Conservation (phyloP, 2,329 filamentous ascomycete genomes). For the Phyllosticta citrichinensis region DNA sequence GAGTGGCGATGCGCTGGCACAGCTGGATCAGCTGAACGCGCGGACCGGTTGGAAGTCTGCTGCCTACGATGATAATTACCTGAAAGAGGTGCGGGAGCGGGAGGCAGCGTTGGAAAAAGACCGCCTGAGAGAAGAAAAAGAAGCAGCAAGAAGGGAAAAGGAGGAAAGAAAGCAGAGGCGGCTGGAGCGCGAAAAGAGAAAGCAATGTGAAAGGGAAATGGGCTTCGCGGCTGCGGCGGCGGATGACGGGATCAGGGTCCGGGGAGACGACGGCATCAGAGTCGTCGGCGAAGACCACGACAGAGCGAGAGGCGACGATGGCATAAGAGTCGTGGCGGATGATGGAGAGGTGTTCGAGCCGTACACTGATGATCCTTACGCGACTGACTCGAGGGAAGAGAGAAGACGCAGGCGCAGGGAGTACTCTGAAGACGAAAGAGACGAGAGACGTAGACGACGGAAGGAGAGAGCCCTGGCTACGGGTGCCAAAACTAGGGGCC, state of each 20-base stretch:
- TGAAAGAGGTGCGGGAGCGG: constrained; percentile 27
- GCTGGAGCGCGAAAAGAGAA: constrained; percentile 31
- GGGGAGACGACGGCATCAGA: constrained; percentile 12
- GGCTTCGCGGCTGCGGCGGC: neutral
- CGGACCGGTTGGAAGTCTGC: constrained; percentile 38
- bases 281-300: constrained; percentile 15
- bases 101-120: constrained; percentile 26
- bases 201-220: constrained; percentile 17
- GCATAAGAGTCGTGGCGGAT: constrained; percentile 6
- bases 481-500: constrained; percentile 13
- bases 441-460: constrained; percentile 20
- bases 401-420: constrained; percentile 14
- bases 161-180: constrained; percentile 17
- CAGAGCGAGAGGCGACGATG: constrained; percentile 11
- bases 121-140: constrained; percentile 24
- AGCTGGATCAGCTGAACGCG: constrained; percentile 54
- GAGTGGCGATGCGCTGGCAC: constrained; percentile 52
- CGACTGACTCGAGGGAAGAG: constrained; percentile 1
- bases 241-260: constrained; percentile 13
- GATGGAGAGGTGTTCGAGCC: constrained; percentile 1
- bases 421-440: constrained; percentile 14
- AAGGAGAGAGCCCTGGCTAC: constrained; percentile 17
- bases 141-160: constrained; percentile 20
- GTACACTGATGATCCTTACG: constrained; percentile 6
- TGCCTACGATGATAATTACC: constrained; percentile 30